These are phyloP conservation scores for Cutaneotrichosporon arboriforme DNA, from an alignment of 1,284 basidiomycete species.

Conservation along the genomic window DNA sequence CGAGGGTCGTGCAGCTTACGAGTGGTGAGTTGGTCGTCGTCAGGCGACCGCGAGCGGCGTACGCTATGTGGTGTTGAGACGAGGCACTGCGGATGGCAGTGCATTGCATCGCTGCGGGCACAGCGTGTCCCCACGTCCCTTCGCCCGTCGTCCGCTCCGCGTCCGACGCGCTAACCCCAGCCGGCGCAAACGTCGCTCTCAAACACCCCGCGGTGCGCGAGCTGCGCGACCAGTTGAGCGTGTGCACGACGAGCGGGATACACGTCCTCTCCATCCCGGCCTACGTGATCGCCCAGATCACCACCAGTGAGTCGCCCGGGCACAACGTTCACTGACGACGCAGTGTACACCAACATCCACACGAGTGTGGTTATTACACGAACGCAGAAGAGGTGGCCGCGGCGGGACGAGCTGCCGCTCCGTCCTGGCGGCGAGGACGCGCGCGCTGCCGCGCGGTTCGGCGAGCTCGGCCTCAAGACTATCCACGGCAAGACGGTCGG, in stretches of 20 bases:
- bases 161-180: constrained; percentile 9
- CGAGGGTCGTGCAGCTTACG: constrained; percentile 37
- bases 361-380: constrained; percentile 24
- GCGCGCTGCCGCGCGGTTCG: constrained; percentile 1
- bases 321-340: no score
- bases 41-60: no score
- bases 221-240: constrained; percentile 22
- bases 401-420: constrained; percentile 14
- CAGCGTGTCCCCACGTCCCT: no score
- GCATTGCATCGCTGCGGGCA: no score
- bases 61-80: no score
- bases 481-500: constrained; percentile 16
- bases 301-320: constrained; percentile 28
- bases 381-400: constrained; percentile 19
- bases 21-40: constrained; percentile 31
- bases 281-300: constrained; percentile 37
- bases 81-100: no score
- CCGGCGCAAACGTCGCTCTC: constrained; percentile 37
- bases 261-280: constrained; percentile 42
- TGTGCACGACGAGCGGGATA: constrained; percentile 40
- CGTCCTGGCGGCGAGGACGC: not conserved
- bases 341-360: constrained; percentile 35
- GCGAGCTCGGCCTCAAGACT: constrained; percentile 4
- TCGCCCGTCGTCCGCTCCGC: not conserved
- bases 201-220: constrained; percentile 22